Base-by-base conservation (phyloP, 2,329 filamentous ascomycete species). In the Ophiostoma montium region DNA sequence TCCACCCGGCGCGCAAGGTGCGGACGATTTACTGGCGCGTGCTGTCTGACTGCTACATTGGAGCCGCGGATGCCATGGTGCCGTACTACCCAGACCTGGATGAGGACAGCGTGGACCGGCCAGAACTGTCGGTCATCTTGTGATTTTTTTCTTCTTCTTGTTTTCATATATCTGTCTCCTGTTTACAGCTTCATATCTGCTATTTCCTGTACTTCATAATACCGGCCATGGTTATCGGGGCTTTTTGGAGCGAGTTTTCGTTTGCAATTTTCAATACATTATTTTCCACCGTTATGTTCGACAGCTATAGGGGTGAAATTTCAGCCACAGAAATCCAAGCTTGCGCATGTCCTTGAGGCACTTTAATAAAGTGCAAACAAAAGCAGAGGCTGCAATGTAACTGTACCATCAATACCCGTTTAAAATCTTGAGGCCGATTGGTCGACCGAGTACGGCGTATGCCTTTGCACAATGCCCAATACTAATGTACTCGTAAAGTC, bases 41-140 rank as follows among this genome's bases (percentile, higher is more conserved):
- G 39, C 95, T 95, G 69, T 98, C 98, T 60, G 88, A 95, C 64
- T 87, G 89, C 3, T 98, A 98, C 62, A 90, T 96, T 44, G 86
- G 94, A 62, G 81, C 77, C 31, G 90, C 90, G 16, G 92, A 98
- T 65, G 80, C 87, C 27, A 94, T 98, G 80, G 85, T 98, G 49
- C 94, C 92, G 2, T 95, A 95, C 61, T 98, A 95, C 62, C 92
- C 90, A 1, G 83, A 84, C 55, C 67, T 95, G 55, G 84, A 85
- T 49, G 86, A 92, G 53, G 85, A 92, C 55, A 80, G 79, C 51
- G 69, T 90, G 59, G 80, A 85, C 59, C 74, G 89, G 60, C 78
- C 83, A 38, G 89, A 95, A 67, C 64, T 95, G 64, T 80, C 79
- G 10, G 90, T 95, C 65, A 76, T 94, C 58, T 70, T 94, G 63